Evolutionary conservation across 2,329 filamentous ascomycete species (phyloP), one percentile per base, ranked within the genome.

Genomic region (Calonectria pteridis): DNA sequence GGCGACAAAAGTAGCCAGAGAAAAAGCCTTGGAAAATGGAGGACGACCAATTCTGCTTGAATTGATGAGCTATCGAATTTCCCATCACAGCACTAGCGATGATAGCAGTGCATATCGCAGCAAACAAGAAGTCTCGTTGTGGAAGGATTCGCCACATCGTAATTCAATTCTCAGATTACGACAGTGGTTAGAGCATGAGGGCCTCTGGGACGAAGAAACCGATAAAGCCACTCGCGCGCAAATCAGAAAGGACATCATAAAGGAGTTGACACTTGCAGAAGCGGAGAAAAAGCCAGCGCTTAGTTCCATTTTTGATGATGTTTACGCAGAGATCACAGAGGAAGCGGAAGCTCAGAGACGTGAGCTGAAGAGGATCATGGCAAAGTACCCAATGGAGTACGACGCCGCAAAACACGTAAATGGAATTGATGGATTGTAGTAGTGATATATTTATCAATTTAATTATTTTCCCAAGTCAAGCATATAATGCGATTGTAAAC

Each of bases 1-100:
- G 83, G 94, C 91, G 0, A 95, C 93, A 16, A 89, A 89, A 77
- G 89, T 90, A 81, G 95, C 95, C 0, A 89, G 94, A 4, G 87
- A 90, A 37, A 89, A 50, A 7, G 73, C 73, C 0, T 26, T 72
- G 3, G 65, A 75, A 26, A 49, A 53, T 16, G 65, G 58, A 0
- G 69, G 73, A 2, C 68, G 68, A 4, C 73, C 73, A 0, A 67
- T 75, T 20, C 68, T 75, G 6, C 46, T 75, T 2, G 73, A 75
- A 14, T 37, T 74, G 16, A 75, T 75, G 73, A 74, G 73, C 33
- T 75, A 75, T 20, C 40, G 73, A 1, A 69, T 75, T 7, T 75
- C 73, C 0, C 73, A 75, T 16, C 73, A 75, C n/a, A 75, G 73
- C 53, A 75, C 73, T 1, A 74, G 72, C 53, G 72, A 75, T 18